Evolutionary conservation across 2,329 filamentous ascomycete genomes (phyloP), one percentile per base, ranked within the genome.

Genomic region (Botrytis aclada): DNA sequence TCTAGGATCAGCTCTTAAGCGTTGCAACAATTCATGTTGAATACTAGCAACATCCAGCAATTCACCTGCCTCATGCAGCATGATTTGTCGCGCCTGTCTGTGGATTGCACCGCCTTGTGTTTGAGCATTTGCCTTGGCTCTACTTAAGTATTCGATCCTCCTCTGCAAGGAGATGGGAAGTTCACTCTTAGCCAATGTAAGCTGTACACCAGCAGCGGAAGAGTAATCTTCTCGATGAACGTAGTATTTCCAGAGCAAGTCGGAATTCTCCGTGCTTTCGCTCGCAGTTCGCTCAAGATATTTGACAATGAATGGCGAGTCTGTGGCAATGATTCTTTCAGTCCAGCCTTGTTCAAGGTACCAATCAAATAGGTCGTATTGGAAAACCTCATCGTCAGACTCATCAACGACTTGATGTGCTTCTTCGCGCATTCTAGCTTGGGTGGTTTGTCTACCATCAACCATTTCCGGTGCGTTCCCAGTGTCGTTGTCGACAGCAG

Each of bases 321-420:
- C 89, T 69, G 96, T 94, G 51, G 92, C 90, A 47, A 99, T 88
- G 41, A 99, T 88, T 22, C 94, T 91, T 75, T 98, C 94, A 16
- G 89, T 92, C 90, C 93, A 95, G 29, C 92, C 92, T 81, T 95
- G 91, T 71, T 88, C 84, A 77, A 98, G 90, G 82, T 99, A 99
- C 95, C 96, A 99, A 79, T 98, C 95, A 81, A 98, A 99, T n/a
- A 99, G 86, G 78, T 93, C 94, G 74, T 93, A 97, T 81, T 98
- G 92, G 84, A 99, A 99, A 7, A 98, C 93, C 79, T 98, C 93
- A 77, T 99, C 96, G 22, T 91, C 88, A 0, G 95, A 97, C 73
- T 88, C 88, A 80, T 97, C 93, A 78, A 99, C 94, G 3, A 98
- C 93, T 62, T 91, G 89, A 82, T 98, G 97, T 0, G 96, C 95